Conservation (phyloP, 352 stramenopile species). For the Pythium insidiosum region DNA sequence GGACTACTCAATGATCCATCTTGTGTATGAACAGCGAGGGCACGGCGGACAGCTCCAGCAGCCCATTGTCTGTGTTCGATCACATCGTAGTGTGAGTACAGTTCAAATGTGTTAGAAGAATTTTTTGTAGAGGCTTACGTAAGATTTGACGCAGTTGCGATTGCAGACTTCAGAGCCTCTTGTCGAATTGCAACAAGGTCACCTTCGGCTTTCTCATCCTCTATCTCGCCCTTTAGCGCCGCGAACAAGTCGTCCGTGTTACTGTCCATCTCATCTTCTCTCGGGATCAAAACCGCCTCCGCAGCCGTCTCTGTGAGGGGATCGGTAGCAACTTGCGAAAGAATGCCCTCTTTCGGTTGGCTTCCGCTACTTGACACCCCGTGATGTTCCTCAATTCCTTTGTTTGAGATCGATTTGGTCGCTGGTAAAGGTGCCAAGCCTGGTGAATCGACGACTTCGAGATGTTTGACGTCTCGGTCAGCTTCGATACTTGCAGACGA, state of each 20-base stretch:
- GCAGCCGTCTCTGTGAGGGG: no score
- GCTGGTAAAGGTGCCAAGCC: no score
- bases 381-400: no score
- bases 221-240: slow-evolving; percentile 56
- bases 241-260: slow-evolving; percentile 33
- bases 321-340: no score
- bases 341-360: no score
- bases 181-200: slow-evolving; percentile 52
- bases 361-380: no score
- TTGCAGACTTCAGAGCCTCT: slow-evolving; percentile 69
- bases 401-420: no score
- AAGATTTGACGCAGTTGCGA: slow-evolving; percentile 77
- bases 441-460: no score
- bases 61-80: slow-evolving; percentile 59
- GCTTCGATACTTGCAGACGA: no score
- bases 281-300: no score
- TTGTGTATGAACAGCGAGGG: slow-evolving; percentile 55
- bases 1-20: no score
- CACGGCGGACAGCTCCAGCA: slow-evolving; percentile 63
- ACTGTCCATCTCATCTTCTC: slow-evolving; percentile 19
- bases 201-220: slow-evolving; percentile 60
- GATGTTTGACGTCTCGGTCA: no score
- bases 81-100: not conserved
- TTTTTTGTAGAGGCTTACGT: slow-evolving; percentile 26
- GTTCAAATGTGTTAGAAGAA: not conserved